These are phyloP conservation scores for Neurospora tetraspora DNA, from an alignment of 495 filamentous ascomycete genomes.

Conservation along the genomic window DNA sequence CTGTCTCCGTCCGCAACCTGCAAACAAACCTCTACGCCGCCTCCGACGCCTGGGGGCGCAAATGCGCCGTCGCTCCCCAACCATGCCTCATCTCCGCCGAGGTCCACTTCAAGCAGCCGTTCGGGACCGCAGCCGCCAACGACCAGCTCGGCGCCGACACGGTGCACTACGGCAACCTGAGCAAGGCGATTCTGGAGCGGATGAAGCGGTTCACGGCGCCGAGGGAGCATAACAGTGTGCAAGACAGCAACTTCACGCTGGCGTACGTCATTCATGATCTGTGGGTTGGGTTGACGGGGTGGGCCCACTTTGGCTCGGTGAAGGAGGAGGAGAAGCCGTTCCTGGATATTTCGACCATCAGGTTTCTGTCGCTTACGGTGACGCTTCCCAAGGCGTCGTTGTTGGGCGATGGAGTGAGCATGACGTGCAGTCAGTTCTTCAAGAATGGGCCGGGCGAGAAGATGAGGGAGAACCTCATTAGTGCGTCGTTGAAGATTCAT, in stretches of 20 bases:
- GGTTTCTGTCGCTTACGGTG: constrained; percentile 29
- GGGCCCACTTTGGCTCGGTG: background rate
- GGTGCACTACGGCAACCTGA: constrained; percentile 51
- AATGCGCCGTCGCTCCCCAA: constrained; percentile 28
- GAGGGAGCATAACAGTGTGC: background rate
- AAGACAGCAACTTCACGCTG: constrained; percentile 9
- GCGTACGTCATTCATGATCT: constrained; percentile 19
- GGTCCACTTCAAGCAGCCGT: constrained; percentile 35
- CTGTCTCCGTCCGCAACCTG: constrained; percentile 43
- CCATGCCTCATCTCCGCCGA: constrained; percentile 43
- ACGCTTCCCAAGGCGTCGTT: constrained; percentile 43
- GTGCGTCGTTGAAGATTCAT: constrained; percentile 24
- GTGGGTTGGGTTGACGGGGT: constrained; percentile 24
- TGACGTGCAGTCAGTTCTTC: constrained; percentile 30
- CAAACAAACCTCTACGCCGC: constrained; percentile 29
- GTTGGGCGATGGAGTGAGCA: constrained; percentile 36
- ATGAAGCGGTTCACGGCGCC: constrained; percentile 16
- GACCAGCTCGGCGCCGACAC: constrained; percentile 45
- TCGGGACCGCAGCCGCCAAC: constrained; percentile 33
- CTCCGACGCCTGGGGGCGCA: constrained; percentile 48
- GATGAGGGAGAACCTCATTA: constrained; percentile 12
- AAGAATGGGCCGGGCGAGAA: constrained; percentile 1
- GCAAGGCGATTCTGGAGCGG: constrained; percentile 37
- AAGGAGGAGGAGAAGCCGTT: background rate
- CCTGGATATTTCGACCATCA: constrained; percentile 18